Base-by-base conservation (phyloP, 768 basidiomycete species). In the Amanita rimosa region DNA sequence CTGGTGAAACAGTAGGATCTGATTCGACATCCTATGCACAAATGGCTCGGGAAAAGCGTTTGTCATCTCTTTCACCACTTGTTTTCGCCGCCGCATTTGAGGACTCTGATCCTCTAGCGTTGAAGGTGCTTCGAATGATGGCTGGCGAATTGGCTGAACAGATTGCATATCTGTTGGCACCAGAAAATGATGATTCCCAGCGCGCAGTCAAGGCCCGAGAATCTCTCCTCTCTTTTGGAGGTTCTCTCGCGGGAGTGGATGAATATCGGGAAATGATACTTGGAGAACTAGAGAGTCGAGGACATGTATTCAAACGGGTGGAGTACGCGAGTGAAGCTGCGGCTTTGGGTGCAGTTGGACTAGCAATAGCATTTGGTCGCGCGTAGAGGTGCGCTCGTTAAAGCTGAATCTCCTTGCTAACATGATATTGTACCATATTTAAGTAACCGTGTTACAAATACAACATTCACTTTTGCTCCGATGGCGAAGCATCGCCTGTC, bases 11-110 rank as follows among this genome's bases (percentile, higher is more conserved):
- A 24, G 53, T 47, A 19, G 29, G 40, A n/a, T 37, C 59, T 34
- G 55, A 60, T 45, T 51, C 58, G 17, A 64, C 62, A 4, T 63
- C 54, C 6, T 57, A 64, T 37, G 57, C 65, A 31, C 42, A 39
- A 3, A 55, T 74, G 36, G 62, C 74, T 5, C 74, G 81, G 51
- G 86, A 92, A 66, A 82, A 82, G 55, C 78, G 88, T 1, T 68
- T 91, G 10, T 87, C 86, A 3, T 73, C 76, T 31, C 78, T 90
- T 14, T 67, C 81, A 3, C 86, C 86, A 2, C 62, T 88, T 38
- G 84, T 90, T n/a, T 91, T 92, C 59, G 65, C 72, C 2, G 78
- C 84, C 1, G 87, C 85, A 4, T 87, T 89, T 63, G 72, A 78
- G 36, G 73, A 84, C 40, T 61, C 62, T 13, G 87, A 91, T 56